Conservation (phyloP, 108 stramenopile genomes). For the Skeletonema menzelii region DNA sequence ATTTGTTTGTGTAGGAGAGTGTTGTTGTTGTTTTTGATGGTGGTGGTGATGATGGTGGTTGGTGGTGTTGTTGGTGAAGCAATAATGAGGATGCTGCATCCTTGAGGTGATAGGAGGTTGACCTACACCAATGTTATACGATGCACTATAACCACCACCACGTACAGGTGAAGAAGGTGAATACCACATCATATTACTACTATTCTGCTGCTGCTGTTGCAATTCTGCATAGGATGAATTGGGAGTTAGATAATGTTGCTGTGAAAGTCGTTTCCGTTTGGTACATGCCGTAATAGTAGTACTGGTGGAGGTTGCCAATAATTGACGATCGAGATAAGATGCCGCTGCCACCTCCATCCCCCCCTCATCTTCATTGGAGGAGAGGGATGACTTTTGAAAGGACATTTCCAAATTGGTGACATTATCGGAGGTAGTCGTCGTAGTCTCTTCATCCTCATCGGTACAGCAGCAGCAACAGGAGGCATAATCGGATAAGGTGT, state of each 20-base stretch:
- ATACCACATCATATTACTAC: neutral
- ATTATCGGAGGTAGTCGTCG: neutral
- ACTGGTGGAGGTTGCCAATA: neutral
- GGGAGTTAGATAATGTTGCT: neutral
- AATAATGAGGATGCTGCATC: neutral
- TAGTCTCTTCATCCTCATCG: neutral
- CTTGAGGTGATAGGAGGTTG: too few relatives aligned
- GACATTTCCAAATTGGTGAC: neutral
- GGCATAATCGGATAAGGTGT: neutral
- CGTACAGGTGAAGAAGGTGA: neutral
- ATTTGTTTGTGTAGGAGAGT: too few relatives aligned
- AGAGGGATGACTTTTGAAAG: neutral
- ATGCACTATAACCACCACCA: neutral
- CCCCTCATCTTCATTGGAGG: neutral
- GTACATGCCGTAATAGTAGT: neutral
- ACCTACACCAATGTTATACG: too few relatives aligned
- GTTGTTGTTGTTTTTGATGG: neutral
- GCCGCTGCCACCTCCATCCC: neutral
- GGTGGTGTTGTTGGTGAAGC: neutral
- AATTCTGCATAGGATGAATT: slow-evolving; percentile 4
- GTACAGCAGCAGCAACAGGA: neutral
- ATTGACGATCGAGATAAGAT: neutral
- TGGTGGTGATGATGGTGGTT: neutral
- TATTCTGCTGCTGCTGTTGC: neutral
- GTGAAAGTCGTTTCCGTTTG: slow-evolving; percentile 1